A percentile compares a stretch with the other conserved stretches of the same genome.
phyloP scores from a whole-genome alignment of 345 rosid species.

The Hibiscus mutabilis region DNA sequence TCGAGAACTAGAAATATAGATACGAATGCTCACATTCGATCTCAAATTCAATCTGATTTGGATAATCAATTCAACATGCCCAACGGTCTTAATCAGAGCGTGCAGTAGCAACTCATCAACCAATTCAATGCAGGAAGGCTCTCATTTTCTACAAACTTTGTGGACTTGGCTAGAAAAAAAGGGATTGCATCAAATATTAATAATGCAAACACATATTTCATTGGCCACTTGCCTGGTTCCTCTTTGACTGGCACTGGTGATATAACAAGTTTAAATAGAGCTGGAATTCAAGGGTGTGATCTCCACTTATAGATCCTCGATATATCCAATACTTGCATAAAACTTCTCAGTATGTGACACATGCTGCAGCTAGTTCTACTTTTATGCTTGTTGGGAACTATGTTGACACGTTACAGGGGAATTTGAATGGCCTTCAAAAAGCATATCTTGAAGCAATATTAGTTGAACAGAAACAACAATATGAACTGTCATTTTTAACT shows the following conservation, averaged over 20 bases:
- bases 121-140: constrained; percentile 36
- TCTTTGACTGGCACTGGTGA: constrained; percentile 36
- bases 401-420: constrained; percentile 34
- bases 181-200: constrained; percentile 32
- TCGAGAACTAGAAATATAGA: constrained; percentile 37
- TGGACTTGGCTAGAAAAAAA: constrained; percentile 38
- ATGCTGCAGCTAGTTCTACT: constrained; percentile 27
- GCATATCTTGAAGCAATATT: constrained; percentile 62
- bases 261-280: constrained; percentile 32
- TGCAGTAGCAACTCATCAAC: constrained; percentile 44
- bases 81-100: constrained; percentile 38
- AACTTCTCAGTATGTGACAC: constrained; percentile 32
- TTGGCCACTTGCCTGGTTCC: constrained; percentile 22
- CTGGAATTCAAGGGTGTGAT: no score
- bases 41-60: constrained; percentile 35
- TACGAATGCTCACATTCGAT: constrained; percentile 30
- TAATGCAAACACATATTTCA: constrained; percentile 19
- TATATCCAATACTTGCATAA: constrained; percentile 47
- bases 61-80: constrained; percentile 38
- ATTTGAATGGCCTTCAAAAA: constrained; percentile 36
- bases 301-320: no score
- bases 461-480: constrained; percentile 61
- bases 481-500: constrained; percentile 33
- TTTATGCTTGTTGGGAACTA: constrained; percentile 37
- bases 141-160: constrained; percentile 34